Base-by-base conservation (phyloP, 2,329 filamentous ascomycete species). In the Orbilia quercus region DNA sequence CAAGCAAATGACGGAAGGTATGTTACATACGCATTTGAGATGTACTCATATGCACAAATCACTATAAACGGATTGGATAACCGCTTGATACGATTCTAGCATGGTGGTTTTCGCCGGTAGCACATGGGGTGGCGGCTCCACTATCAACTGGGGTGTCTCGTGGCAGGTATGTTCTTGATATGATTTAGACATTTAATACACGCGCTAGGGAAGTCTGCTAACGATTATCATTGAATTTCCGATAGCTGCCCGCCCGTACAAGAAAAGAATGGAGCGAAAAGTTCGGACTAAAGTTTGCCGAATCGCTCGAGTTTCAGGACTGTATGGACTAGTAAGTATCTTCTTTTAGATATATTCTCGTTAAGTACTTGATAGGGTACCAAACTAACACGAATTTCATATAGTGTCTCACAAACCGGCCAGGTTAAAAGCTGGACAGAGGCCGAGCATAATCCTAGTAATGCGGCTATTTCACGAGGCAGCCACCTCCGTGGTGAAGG, bases 121-220 rank as follows among this genome's bases (percentile, higher is more conserved):
- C 64, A 86, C 86, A 31, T 96, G 90, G 87, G 93, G 93, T 28
- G 93, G 93, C 44, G 93, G 93, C 63, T 92, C 92, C 4, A 92
- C 91, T 0, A 81, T 96, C 77, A 97, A 97, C 80, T 97, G 92
- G 92, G 90, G 85, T 77, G 86, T 86, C 7, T 82, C 82, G 55
- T 81, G 88, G 57, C 83, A 85, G 76, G 75, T 76, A 74, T 12
- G 20, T 11, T 7, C 9, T 20, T 7, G 28, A 34, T 18, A 16
- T 36, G 18, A 11, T 28, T 31, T 23, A 45, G 28, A n/a, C n/a
- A n/a, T n/a, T 9, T 31, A 31, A 31, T 31, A 4, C 9, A 31
- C 28, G 9, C 28, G 5, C 28, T 45, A 4, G 34, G 18, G 18
- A 22, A 2, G 7, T 14, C 18, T 36, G 12, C 31, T 40, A 12